phyloP scores from a whole-genome alignment of 768 basidiomycete species.

The Galerina marginata region DNA sequence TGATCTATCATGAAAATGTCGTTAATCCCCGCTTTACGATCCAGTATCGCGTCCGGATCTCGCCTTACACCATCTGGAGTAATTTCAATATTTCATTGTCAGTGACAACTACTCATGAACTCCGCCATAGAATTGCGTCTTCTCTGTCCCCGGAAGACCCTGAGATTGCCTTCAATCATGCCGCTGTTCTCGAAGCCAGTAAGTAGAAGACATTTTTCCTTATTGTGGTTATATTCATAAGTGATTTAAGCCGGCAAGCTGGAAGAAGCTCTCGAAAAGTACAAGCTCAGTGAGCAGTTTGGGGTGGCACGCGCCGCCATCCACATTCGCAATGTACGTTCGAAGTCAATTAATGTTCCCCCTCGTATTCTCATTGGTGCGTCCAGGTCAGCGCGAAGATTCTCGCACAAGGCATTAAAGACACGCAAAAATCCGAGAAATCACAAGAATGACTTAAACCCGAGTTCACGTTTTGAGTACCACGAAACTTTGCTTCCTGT shows the following conservation, averaged over 20 bases:
- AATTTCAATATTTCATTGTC: constrained; percentile 30
- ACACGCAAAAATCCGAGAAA: constrained; percentile 44
- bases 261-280: constrained; percentile 81
- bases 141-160: constrained; percentile 88
- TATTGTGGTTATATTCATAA: constrained; percentile 22
- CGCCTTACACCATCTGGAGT: constrained; percentile 84
- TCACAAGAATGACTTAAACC: constrained; percentile 37
- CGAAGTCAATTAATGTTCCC: constrained; percentile 6
- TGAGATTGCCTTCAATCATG: constrained; percentile 91
- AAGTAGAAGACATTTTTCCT: constrained; percentile 34
- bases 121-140: constrained; percentile 69
- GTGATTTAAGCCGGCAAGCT: constrained; percentile 71
- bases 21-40: constrained; percentile 17
- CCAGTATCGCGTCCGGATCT: constrained; percentile 82
- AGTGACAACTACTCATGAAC: constrained; percentile 31
- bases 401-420: constrained; percentile 61
- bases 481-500: background rate
- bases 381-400: constrained; percentile 82
- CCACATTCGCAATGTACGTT: constrained; percentile 80
- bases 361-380: constrained; percentile 23
- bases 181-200: constrained; percentile 91
- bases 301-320: constrained; percentile 84
- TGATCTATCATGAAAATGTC: constrained; percentile 6
- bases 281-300: constrained; percentile 76
- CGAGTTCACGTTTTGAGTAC: constrained; percentile 13